Base-by-base conservation (phyloP, 345 rosid species). In the Lagerstroemia speciosa region DNA sequence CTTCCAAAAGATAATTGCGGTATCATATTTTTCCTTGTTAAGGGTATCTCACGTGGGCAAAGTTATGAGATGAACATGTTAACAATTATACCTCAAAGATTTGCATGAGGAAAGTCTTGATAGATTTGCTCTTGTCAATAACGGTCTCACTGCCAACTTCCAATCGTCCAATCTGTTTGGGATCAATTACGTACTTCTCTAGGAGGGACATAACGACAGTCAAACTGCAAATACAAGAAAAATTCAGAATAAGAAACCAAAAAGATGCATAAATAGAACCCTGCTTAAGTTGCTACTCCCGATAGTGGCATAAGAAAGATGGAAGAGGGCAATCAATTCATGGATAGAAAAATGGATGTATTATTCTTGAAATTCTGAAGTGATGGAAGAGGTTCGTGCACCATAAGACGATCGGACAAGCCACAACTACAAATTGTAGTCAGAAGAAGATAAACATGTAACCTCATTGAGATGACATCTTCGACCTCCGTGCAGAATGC, bases 391-490 rank as follows among this genome's bases (percentile, higher is more conserved):
- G 14, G 46, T 41, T 8, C 15, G 46, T 8, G 14, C 15, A 41
- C 14, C 15, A 33, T 60, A 60, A 60, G 36, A 30, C 8, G 31
- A 27, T 30, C 27, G 3, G 19, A 19, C 34, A 29, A 27, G 12
- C 0, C 2, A 64, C 8, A 8, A 19, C 12, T 20, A 33, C 37
- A 22, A 29, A 24, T 0, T 27, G 41, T 50, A 26, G 52, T 33
- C 27, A 43, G 46, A 40, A 12, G n/a, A n/a, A n/a, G n/a, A 32
- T 55, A 64, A 66, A 66, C 71, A 72, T 37, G 24, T 58, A 67
- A 91, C 99, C 99, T 90, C 99, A 95, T 92, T 8, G 99, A 95
- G 78, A 95, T 89, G 57, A 95, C 99, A 87, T 95, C 99, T 86
- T 95, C 99, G 67, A 95, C 91, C 78, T 95, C 99, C 3, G 96